Base-by-base conservation (phyloP, 495 filamentous ascomycete species). In the Podospora pseudoanserina region DNA sequence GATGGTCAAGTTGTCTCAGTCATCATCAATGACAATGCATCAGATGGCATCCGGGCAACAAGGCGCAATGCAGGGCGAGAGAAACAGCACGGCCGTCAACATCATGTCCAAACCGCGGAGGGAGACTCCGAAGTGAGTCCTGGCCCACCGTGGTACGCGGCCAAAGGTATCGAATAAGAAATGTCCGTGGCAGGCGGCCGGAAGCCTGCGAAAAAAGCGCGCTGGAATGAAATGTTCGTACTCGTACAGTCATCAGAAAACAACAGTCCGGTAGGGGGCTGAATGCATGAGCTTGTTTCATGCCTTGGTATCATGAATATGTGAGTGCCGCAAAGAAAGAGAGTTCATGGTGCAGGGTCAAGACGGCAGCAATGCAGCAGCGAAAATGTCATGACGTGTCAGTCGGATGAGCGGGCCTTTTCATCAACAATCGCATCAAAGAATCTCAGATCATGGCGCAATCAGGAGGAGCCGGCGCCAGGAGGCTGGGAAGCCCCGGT, bases 401-500 rank as follows among this genome's bases (percentile, higher is more conserved):
- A 72, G 67, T 61, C 66, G 68, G 67, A 71, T 63, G 63, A 65
- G 65, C 65, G 74, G 68, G 69, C 66, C 39, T 49, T 49, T 63
- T 75, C 73, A 75, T 65, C 72, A 72, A 69, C 73, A 75, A 69
- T 71, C 72, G 70, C 69, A 70, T 64, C 74, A 76, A 61, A 67
- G 68, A 66, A 67, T 49, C 60, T 53, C 34, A 60, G 23, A 64
- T 64, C 67, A 77, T 65, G 73, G 70, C 67, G 60, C 63, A 56
- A 65, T 73, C 70, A 77, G 67, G 73, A 74, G 23, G 73, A 72
- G 23, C 74, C 73, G 19, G 61, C 61, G 18, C 61, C 61, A 20
- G 76, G 75, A n/a, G 74, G 66, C 65, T 69, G 71, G 68, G 66
- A 44, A 20, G 68, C 60, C 59, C 62, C 76, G 34, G 72, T 70